phyloP scores from a whole-genome alignment of 2,329 filamentous ascomycete species.

The Rutstroemia sp. region DNA sequence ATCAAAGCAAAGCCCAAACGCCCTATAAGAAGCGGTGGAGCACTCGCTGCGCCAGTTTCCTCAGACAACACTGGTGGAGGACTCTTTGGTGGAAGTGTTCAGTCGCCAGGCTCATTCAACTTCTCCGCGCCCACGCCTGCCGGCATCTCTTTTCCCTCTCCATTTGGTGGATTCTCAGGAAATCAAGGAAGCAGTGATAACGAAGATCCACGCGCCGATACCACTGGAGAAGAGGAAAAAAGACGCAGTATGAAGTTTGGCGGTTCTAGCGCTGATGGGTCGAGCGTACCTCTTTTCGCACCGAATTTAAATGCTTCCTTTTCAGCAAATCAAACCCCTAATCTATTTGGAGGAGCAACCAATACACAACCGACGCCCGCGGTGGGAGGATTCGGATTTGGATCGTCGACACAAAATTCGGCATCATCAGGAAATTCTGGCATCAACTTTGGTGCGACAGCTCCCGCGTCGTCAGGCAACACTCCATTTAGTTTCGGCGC shows the following conservation, averaged over 20 bases:
- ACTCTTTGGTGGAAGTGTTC: conserved; percentile 25
- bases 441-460: conserved; percentile 1
- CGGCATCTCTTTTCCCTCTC: conserved; percentile 7
- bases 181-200: conserved; percentile 1
- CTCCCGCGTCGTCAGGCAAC: background rate
- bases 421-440: background rate
- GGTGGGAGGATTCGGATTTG: conserved; percentile 2
- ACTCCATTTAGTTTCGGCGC: conserved; percentile 3
- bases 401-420: background rate
- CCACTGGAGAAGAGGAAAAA: conserved; percentile 9
- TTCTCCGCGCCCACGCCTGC: conserved; percentile 19
- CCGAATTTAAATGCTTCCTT: background rate
- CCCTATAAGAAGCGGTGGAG: background rate
- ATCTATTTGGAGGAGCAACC: background rate
- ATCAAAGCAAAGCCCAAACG: conserved; percentile 22
- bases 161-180: conserved; percentile 8
- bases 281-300: background rate
- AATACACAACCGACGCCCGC: background rate
- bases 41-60: conserved; percentile 2
- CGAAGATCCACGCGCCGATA: conserved; percentile 12
- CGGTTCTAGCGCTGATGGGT: background rate
- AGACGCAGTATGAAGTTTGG: conserved; percentile 1
- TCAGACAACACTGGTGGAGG: conserved; percentile 13
- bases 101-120: conserved; percentile 21
- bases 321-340: background rate